Evolutionary conservation across 1,284 basidiomycete species (phyloP).

Genomic region (Puccinia triticina): DNA sequence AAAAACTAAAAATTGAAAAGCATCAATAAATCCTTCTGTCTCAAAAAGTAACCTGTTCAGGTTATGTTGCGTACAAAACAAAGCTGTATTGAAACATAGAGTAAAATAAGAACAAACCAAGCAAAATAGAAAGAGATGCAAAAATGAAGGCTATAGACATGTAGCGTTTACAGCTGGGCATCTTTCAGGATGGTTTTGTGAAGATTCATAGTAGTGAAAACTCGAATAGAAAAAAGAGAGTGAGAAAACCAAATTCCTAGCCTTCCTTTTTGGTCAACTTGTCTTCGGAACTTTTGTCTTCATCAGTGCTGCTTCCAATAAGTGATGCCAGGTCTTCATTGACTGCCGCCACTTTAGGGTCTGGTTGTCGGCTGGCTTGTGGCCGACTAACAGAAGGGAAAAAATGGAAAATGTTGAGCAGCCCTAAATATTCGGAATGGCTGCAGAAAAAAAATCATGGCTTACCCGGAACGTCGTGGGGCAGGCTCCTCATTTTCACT

Average conservation of each 20-base stretch:
- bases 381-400: not conserved
- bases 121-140: not conserved
- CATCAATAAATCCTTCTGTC: too few species aligned
- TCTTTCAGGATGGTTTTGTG: too few species aligned
- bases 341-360: slow-evolving; percentile 22
- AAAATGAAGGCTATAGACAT: not conserved
- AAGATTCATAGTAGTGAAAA: too few species aligned
- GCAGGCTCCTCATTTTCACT: slow-evolving; percentile 24
- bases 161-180: not conserved
- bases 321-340: slow-evolving; percentile 40
- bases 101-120: not conserved
- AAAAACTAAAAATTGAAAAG: too few species aligned
- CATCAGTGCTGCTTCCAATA: slow-evolving; percentile 45
- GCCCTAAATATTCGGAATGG: not conserved
- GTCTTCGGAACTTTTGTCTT: slow-evolving; percentile 28
- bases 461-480: slow-evolving; percentile 44
- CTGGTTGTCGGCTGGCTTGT: slow-evolving; percentile 22
- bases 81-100: not conserved
- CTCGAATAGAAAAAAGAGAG: not conserved
- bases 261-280: slow-evolving; percentile 28
- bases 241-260: not conserved
- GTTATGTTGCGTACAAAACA: too few species aligned
- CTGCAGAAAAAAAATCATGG: not conserved
- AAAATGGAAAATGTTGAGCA: not conserved
- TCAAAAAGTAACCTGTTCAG: too few species aligned